phyloP scores from a whole-genome alignment of 192 early-diverging fungal genomes.

The Backusella sp. region DNA sequence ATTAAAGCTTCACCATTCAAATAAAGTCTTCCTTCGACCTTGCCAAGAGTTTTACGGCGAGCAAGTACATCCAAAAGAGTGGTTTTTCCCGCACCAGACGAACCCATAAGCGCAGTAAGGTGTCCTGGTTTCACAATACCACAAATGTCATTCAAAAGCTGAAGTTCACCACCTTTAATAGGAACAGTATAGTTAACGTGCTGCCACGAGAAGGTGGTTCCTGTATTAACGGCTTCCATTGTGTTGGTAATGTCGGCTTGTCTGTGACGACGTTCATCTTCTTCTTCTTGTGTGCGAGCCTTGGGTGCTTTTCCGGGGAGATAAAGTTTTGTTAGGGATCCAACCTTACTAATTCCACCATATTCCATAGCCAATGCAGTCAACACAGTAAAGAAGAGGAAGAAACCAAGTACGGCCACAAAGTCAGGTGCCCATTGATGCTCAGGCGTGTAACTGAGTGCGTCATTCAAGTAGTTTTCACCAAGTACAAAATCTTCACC shows the following conservation, averaged over 20 bases:
- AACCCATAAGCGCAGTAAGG: slow-evolving; percentile 80
- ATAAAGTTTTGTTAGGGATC: slow-evolving; percentile 49
- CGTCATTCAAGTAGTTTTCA: slow-evolving; percentile 55
- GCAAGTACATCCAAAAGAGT: slow-evolving; percentile 74
- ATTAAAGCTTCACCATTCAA: slow-evolving; percentile 57
- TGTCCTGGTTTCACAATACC: slow-evolving; percentile 75
- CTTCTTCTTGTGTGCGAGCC: slow-evolving; percentile 22
- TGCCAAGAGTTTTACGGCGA: slow-evolving; percentile 71
- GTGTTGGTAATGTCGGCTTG: slow-evolving; percentile 34
- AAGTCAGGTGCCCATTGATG: slow-evolving; percentile 59
- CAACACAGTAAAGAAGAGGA: slow-evolving; percentile 39
- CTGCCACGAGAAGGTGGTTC: slow-evolving; percentile 59
- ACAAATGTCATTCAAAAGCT: slow-evolving; percentile 64
- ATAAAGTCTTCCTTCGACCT: slow-evolving; percentile 61
- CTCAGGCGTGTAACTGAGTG: slow-evolving; percentile 54
- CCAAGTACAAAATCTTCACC: slow-evolving; percentile 56
- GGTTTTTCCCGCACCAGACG: slow-evolving; percentile 74
- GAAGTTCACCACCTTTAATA: slow-evolving; percentile 56
- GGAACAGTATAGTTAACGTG: slow-evolving; percentile 71
- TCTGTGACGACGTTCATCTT: slow-evolving; percentile 33
- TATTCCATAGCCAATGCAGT: slow-evolving; percentile 55
- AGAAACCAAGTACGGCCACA: slow-evolving; percentile 54
- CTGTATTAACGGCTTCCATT: slow-evolving; percentile 36
- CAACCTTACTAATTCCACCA: slow-evolving; percentile 35
- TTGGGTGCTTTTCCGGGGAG: slow-evolving; percentile 35